These are phyloP conservation scores for Boletellus ananiceps DNA, from an alignment of 768 basidiomycete species.

Conservation along the genomic window DNA sequence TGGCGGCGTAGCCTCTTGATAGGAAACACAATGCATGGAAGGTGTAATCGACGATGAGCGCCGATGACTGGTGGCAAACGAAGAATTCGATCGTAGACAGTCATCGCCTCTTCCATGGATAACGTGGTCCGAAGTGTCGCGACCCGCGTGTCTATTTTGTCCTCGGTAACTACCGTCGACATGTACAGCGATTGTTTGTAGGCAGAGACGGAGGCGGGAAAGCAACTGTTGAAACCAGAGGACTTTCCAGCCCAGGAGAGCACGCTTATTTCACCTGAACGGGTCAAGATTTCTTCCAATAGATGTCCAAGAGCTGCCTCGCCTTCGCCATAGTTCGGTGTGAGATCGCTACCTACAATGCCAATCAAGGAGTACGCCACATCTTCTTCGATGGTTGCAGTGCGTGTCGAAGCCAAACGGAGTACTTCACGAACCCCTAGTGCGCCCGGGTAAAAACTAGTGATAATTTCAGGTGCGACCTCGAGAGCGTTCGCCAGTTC, in stretches of 20 bases:
- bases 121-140: not conserved
- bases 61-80: constrained; percentile 5
- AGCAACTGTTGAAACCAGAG: constrained; percentile 7
- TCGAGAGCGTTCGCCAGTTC: constrained; percentile 5
- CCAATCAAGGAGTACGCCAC: constrained; percentile 7
- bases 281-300: constrained; percentile 5
- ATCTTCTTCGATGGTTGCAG: constrained; percentile 6
- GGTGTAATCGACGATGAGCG: constrained; percentile 8
- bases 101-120: constrained; percentile 1
- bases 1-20: constrained; percentile 5
- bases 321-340: constrained; percentile 9
- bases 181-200: not conserved
- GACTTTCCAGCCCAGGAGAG: constrained; percentile 6
- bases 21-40: constrained; percentile 9
- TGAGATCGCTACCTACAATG: constrained; percentile 4
- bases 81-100: constrained; percentile 3
- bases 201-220: constrained; percentile 1
- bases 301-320: constrained; percentile 9
- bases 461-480: constrained; percentile 6
- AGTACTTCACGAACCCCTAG: constrained; percentile 2
- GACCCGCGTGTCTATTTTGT: not conserved
- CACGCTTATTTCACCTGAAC: constrained; percentile 1
- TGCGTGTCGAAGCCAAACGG: constrained; percentile 8
- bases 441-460: constrained; percentile 2
- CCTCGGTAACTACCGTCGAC: not conserved